Evolutionary conservation across 2,329 filamentous ascomycete genomes (phyloP), one percentile per base, ranked within the genome.

Genomic region (Zarea fungicola): DNA sequence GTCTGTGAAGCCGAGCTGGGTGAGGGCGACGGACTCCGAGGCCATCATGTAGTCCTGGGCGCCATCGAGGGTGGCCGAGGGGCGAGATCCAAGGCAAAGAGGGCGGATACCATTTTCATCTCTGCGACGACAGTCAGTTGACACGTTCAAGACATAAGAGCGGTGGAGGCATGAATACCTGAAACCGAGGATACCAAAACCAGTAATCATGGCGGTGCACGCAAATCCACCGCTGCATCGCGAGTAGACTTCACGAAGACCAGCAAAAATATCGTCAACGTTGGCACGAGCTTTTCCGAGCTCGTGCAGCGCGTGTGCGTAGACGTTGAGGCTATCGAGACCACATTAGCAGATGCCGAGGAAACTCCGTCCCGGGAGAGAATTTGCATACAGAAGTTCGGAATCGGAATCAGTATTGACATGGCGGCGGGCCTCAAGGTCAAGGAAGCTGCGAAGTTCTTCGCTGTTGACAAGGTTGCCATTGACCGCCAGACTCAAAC

Each of bases 391-490:
- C 72, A 93, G 87, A 53, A 92, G 71, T 70, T 95, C 90, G 57
- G 84, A 89, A 69, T 95, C 89, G 50, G 85, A 90, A 60, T 95
- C 89, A 23, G 89, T 91, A 69, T 95, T 96, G 73, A 93, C 87
- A 65, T 95, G 89, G 56, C 89, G 80, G 62, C 88, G 88, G 7
- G 87, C 88, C 56, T 87, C 85, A 55, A 83, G 73, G 60, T 95
- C 89, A 42, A 95, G 75, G 62, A 83, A 88, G 52, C 74, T 69
- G 64, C 80, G 81, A 41, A 95, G 73, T 45, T 87, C 82, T 2
- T 76, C 75, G 5, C 84, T 81, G 62, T 95, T 79, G 72, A 95
- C 87, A 40, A 96, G 75, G 68, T 96, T 96, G 52, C 91, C 90
- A 62, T 96, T 96, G 69, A 93, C 85, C 19, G 84, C 80, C 63